These are phyloP conservation scores for Ramicandelaber brevisporus DNA, from an alignment of 192 early-diverging fungal species.

Conservation along the genomic window DNA sequence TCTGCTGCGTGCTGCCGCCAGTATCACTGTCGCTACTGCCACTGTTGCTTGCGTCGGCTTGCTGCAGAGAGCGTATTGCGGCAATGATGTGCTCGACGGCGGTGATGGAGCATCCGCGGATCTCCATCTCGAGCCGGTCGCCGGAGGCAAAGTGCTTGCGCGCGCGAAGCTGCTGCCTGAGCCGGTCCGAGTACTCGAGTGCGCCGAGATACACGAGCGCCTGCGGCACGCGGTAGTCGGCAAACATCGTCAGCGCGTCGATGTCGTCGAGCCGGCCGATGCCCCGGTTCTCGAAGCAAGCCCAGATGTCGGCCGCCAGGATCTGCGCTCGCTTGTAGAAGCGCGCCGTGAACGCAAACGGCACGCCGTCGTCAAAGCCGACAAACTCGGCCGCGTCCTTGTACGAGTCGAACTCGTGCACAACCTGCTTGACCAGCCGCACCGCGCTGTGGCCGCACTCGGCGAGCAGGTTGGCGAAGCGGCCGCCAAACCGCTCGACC, in stretches of 20 bases:
- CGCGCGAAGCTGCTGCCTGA: slow-evolving; percentile 15
- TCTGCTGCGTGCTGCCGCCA: neutral
- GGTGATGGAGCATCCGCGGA: slow-evolving; percentile 56
- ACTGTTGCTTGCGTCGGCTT: slow-evolving; percentile 1
- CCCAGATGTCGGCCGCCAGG: slow-evolving; percentile 65
- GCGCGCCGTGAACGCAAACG: slow-evolving; percentile 20
- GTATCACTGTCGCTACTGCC: neutral
- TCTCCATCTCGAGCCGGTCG: slow-evolving; percentile 44
- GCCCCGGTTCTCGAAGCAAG: slow-evolving; percentile 45
- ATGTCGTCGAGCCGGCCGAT: slow-evolving; percentile 43
- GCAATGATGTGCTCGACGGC: slow-evolving; percentile 35
- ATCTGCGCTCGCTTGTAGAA: slow-evolving; percentile 69
- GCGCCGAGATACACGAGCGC: slow-evolving; percentile 40
- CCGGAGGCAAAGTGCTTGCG: slow-evolving; percentile 22
- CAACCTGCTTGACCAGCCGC: slow-evolving; percentile 24
- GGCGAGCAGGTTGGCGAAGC: slow-evolving; percentile 27
- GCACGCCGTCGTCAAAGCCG: slow-evolving; percentile 11
- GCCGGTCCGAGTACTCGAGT: slow-evolving; percentile 32
- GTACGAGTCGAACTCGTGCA: slow-evolving; percentile 33
- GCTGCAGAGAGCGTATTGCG: slow-evolving; percentile 4
- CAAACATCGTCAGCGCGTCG: slow-evolving; percentile 70
- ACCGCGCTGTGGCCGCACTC: slow-evolving; percentile 22
- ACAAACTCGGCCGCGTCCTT: slow-evolving; percentile 30
- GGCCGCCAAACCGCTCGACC: slow-evolving; percentile 25
- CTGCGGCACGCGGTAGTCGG: slow-evolving; percentile 63